Evolutionary conservation across 805 yeast species (phyloP).

Genomic region (Zygotorulaspora danielsina): DNA sequence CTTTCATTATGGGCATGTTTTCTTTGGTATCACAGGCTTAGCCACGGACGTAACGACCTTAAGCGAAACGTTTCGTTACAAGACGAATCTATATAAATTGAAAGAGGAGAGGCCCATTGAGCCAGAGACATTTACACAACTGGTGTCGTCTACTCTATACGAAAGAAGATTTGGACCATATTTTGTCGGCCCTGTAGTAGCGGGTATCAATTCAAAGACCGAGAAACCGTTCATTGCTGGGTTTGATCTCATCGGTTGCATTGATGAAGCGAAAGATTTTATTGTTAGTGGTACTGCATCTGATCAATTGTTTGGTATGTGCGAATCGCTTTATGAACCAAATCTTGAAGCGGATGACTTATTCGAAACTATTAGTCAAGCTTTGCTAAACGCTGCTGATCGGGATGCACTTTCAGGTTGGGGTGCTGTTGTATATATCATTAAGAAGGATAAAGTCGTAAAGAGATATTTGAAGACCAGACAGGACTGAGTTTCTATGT

Average conservation of each 20-base stretch:
- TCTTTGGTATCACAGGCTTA: slow-evolving; percentile 88
- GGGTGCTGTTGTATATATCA: slow-evolving; percentile 94
- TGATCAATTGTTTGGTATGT: slow-evolving; percentile 98
- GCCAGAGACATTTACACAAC: slow-evolving; percentile 89
- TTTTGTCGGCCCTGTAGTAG: slow-evolving; percentile 94
- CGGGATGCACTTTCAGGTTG: slow-evolving; percentile 97
- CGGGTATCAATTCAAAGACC: slow-evolving; percentile 83
- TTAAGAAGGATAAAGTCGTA: slow-evolving; percentile 86
- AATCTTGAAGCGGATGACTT: slow-evolving; percentile 89
- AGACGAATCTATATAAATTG: slow-evolving; percentile 82
- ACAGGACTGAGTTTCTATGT: slow-evolving; percentile 68
- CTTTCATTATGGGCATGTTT: slow-evolving; percentile 79
- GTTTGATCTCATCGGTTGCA: slow-evolving; percentile 94
- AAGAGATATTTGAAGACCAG: slow-evolving; percentile 88
- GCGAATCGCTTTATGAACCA: slow-evolving; percentile 94
- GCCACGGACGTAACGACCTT: slow-evolving; percentile 92
- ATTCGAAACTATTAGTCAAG: slow-evolving; percentile 93
- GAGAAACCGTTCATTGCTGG: slow-evolving; percentile 89
- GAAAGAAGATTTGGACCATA: slow-evolving; percentile 94
- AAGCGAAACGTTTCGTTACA: slow-evolving; percentile 73
- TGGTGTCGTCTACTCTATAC: slow-evolving; percentile 84
- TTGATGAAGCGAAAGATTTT: slow-evolving; percentile 91
- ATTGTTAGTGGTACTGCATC: slow-evolving; percentile 94
- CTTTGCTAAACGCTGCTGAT: slow-evolving; percentile 89
- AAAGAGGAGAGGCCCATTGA: slow-evolving; percentile 89